Base-by-base conservation (phyloP, 2,329 filamentous ascomycete genomes). In the Ophiostoma novo-ulmi region DNA sequence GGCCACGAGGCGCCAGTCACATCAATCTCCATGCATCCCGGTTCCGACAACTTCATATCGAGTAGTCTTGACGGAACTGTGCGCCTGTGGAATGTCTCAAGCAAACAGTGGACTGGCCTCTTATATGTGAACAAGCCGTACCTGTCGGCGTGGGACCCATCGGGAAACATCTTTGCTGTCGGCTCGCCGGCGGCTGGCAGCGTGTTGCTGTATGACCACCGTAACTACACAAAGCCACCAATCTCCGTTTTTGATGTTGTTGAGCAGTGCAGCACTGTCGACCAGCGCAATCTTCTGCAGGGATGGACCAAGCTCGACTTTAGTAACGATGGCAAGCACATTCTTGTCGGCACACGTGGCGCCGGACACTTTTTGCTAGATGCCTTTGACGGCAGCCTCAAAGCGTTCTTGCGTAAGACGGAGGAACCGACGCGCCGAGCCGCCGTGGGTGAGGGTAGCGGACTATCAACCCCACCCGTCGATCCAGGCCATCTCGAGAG, bases 221-320 rank as follows among this genome's bases (percentile, higher is more conserved):
- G 94, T 74, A 96, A 97, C 79, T 98, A 92, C 80, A 92, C 97
- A 79, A 97, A 95, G 79, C 88, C 91, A 5, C 95, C 95, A 0
- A 96, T 99, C 76, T 86, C 89, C 13, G 91, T 87, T 10, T 95
- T 98, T 76, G 94, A 98, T 77, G 83, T 98, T 20, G 80, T 88
- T 35, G 87, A 89, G 70, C 80, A 83, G 68, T 82, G 82, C 65
- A 77, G 81, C 76, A 72, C 80, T 76, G 76, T 83, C 68, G 82
- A 86, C 73, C 79, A 83, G 6, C 85, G 89, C 67, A 88, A 91
- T 69, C 80, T 85, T 1, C 82, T 87, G 72, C 85, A 85, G 69
- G 89, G 89, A 13, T 99, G 95, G 95, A 95, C 92, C 1, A 93
- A 91, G 75, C 85, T 99, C 61, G 93, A 97, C 76, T 98, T 99